Evolutionary conservation across 176 grass and related monocot species (phyloP), one percentile per base, ranked within the genome.

Genomic region (Triticum urartu): DNA sequence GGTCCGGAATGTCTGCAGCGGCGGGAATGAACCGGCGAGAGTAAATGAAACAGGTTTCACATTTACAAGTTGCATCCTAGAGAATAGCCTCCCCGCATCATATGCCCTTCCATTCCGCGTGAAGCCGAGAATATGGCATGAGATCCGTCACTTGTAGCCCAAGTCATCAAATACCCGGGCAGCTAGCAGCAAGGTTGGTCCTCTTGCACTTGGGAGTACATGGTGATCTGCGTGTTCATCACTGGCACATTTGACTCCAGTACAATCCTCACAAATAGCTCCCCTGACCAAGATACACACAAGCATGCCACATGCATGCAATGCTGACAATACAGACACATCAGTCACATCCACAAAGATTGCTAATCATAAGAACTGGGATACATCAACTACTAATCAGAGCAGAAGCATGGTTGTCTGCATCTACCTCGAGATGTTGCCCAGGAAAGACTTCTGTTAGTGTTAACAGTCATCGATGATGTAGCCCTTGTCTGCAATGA

Each of bases 21-120:
- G 88, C 56, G 34, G 85, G 88, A 73, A 92, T 94, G 38, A 94
- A 35, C 93, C 88, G 12, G 88, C 88, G 1, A 94, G 33, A 84
- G 90, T 88, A 83, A 92, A 94, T 0, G 88, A 92, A 86, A 92
- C 93, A 35, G 90, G 88, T 68, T 52, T 92, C 66, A 90, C 3
- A 62, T 86, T 86, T 63, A 72, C 82, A 42, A 45, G 13, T 63
- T 81, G 85, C 93, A 92, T 90, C 64, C 84, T 86, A 66, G 38
- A 83, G 21, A 92, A 90, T 28, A 94, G 90, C 72, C 75, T 92
- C 62, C 84, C 22, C 0, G 88, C 93, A 66, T 94, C 90, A 26
- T 88, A 86, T 0, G 83, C 52, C 18, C 75, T 60, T 58, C 83
- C 88, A 68, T 88, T 90, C 90, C 90, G 90, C 0, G 75, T 3